A percentile compares a stretch with the other conserved stretches of the same genome.
Conservation (phyloP, 768 basidiomycete species). For the Coprinellus micaceus region DNA sequence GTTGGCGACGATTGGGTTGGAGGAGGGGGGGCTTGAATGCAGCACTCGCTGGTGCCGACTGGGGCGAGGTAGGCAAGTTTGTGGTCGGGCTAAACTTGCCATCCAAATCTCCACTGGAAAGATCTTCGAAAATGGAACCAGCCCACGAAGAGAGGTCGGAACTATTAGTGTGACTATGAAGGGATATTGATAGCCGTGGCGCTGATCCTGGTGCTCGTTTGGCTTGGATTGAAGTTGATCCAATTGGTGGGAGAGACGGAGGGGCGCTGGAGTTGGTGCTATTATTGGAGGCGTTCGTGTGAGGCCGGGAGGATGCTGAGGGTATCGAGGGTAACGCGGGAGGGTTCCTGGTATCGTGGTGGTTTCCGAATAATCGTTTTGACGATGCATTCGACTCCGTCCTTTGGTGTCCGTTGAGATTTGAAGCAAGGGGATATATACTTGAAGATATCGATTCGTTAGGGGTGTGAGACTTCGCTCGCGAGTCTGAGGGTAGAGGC, state of each 20-base stretch:
- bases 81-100: conserved; percentile 10
- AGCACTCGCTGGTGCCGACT: conserved; percentile 4
- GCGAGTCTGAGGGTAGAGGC: background rate
- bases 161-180: conserved; percentile 42
- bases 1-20: background rate
- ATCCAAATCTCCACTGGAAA: conserved; percentile 29
- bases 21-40: background rate
- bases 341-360: background rate
- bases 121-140: conserved; percentile 49
- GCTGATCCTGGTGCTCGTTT: conserved; percentile 2
- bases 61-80: background rate
- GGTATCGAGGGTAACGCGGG: background rate
- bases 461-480: background rate
- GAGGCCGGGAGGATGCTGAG: background rate
- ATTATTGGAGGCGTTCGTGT: background rate
- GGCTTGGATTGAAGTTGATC: background rate
- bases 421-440: background rate
- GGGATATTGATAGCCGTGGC: conserved; percentile 5
- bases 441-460: conserved; percentile 1
- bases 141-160: conserved; percentile 52
- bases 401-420: conserved; percentile 6
- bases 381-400: conserved; percentile 7
- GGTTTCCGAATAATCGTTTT: conserved; percentile 4
- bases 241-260: background rate
- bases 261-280: background rate